Base-by-base conservation (phyloP, 805 yeast species). In the Torulaspora franciscae region DNA sequence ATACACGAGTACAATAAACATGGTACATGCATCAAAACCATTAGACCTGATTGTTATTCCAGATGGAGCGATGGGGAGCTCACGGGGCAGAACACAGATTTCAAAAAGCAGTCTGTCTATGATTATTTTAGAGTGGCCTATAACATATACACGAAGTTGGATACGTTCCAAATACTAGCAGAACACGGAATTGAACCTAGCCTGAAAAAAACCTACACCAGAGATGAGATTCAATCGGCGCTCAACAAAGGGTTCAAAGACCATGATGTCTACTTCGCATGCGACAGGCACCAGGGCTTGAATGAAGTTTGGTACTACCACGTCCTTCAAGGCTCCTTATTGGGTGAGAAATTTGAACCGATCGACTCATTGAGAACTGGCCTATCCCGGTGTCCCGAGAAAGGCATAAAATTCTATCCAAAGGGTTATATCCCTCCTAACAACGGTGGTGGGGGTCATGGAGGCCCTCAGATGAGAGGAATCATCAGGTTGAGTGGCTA, bases 1-100 rank as follows among this genome's bases (percentile, higher is more conserved):
- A 73, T 76, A 28, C 96, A 90, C 65, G 97, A 90, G 66, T 90
- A 77, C 73, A 89, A 90, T 69, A 90, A 90, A 63, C 98, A 90
- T 62, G 97, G 90, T 19, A 88, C 96, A 7, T 90, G 97, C 67
- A 81, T 89, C 74, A 77, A 81, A 38, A 88, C 96, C 1, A 69
- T 90, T 37, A 77, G 74, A 45, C 85, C 93, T 3, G 54, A 64
- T 4, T 90, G 98, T 64, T 89, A 88, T 64, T 67, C 66, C 6
- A 55, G 62, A 14, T 62, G 68, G 65, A 48, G 54, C 19, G 42
- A 49, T 11, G 44, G 38, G 28, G 44, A 40, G n/a, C 26, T 28
- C 11, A 39, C 29, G 6, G 24, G 35, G 3, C 15, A 34, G 22
- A 47, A 37, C 3, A 45, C 43, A 1, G 48, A 53, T 22, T 49